A percentile compares a stretch with the other conserved stretches of the same genome.
Conservation (phyloP, 106 monocot species). For the Allium fistulosum region DNA sequence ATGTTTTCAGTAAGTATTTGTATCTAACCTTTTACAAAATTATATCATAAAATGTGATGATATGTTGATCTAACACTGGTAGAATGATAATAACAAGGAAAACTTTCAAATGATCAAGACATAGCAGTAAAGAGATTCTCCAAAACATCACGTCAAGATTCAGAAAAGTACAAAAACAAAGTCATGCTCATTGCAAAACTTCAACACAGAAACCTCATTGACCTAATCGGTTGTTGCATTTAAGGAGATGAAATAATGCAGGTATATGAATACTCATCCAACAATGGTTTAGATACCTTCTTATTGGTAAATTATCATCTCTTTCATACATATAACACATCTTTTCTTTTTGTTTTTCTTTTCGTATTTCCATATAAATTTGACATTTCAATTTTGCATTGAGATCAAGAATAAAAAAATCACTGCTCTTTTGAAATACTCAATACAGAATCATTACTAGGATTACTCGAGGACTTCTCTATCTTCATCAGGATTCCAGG, state of each 20-base stretch:
- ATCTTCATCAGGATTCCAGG: background rate
- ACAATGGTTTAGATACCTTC: background rate
- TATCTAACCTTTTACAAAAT: too few relatives aligned
- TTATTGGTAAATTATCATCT: background rate
- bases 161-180: background rate
- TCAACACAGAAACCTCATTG: background rate
- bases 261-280: background rate
- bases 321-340: background rate
- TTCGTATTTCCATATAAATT: background rate
- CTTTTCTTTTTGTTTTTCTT: background rate
- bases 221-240: background rate
- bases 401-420: background rate
- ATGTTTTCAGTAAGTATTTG: too few relatives aligned
- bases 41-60: too few relatives aligned
- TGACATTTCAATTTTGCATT: background rate
- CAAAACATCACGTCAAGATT: background rate
- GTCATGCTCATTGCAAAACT: background rate
- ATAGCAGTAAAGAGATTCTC: background rate
- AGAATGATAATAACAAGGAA: background rate
- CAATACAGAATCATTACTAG: background rate
- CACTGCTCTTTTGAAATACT: background rate
- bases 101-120: background rate
- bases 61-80: too few relatives aligned
- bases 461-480: background rate
- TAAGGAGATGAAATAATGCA: background rate